phyloP scores from a whole-genome alignment of 805 yeast genomes.

The Candida sanyiensis region DNA sequence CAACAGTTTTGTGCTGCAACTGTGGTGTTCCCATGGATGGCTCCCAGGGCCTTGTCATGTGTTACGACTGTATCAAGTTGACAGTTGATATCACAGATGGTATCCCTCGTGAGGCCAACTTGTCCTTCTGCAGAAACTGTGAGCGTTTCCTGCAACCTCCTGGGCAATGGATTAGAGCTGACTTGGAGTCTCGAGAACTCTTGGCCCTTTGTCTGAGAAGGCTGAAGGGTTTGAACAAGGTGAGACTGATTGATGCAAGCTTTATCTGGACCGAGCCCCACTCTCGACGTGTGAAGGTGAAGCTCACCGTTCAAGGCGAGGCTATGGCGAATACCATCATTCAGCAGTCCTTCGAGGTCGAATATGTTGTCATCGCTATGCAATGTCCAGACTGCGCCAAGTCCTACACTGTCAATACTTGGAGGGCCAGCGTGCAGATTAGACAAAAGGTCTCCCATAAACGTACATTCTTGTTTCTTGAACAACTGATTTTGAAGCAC shows the following conservation, averaged over 20 bases:
- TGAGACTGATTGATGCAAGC: conserved; percentile 85
- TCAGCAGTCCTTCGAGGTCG: conserved; percentile 93
- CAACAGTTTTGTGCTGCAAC: conserved; percentile 94
- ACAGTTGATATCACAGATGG: conserved; percentile 93
- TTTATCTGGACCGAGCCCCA: conserved; percentile 99
- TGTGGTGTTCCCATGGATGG: conserved; percentile 99
- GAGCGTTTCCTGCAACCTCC: conserved; percentile 96
- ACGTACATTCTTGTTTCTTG: conserved; percentile 91
- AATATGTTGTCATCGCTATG: conserved; percentile 87
- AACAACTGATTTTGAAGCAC: conserved; percentile 88
- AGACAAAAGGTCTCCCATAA: conserved; percentile 97
- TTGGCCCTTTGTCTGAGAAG: conserved; percentile 86
- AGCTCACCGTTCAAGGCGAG: conserved; percentile 93
- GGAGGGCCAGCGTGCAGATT: conserved; percentile 97
- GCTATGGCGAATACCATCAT: conserved; percentile 87
- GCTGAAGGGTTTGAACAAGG: conserved; percentile 80
- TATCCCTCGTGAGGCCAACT: conserved; percentile 87
- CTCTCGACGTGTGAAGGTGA: conserved; percentile 87
- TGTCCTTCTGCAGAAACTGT: conserved; percentile 95
- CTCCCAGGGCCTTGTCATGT: conserved; percentile 86
- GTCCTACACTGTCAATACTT: conserved; percentile 91
- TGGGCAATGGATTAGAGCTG: conserved; percentile 85
- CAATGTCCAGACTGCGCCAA: conserved; percentile 99
- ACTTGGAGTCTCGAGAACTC: conserved; percentile 86
- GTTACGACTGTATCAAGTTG: conserved; percentile 93